Base-by-base conservation (phyloP, 768 basidiomycete species). In the Paxillus involutus region DNA sequence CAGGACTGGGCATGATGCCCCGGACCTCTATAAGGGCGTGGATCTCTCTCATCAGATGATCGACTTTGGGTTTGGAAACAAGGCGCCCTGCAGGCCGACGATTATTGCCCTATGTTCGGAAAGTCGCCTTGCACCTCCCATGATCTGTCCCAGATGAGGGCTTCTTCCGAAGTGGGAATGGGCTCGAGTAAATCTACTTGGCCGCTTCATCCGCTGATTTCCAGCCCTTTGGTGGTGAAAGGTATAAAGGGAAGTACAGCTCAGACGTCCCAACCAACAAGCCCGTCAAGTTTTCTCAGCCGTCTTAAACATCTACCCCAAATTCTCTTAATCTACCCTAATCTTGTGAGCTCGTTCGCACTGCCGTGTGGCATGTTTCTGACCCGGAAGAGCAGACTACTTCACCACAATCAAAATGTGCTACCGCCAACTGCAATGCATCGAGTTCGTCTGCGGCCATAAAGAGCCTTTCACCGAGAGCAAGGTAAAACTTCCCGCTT, bases 361-460 rank as follows among this genome's bases (percentile, higher is more conserved):
- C 2, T 32, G 14, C 11, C 13, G 30, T 17, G 33, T 49, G 33
- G 48, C 57, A 55, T 43, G 48, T 48, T 29, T 42, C 55, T 66
- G 47, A 63, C 55, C 24, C 29, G 35, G 21, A 30, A 35, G 17
- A 45, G n/a, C 39, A 65, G 52, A 56, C 56, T 46, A 49, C 14
- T 52, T 8, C 26, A 45, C 44, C 47, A 33, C 42, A 14, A 41
- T 56, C 40, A 49, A 49, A 44, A 80, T 81, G 79, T 81, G 79
- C 59, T 66, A 72, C 68, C 73, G 77, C 65, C 65, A 76, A 55
- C 61, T 71, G 49, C 63, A 72, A 29, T 74, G 71, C 59, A 69
- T 68, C 39, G 60, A 64, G 54, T 70, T 73, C 58, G 44, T 62
- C 19, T 81, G 79, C 57, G 73, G 70, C 29, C 77, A 80, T 60